Evolutionary conservation across 352 stramenopile species (phyloP).

Genomic region (Phytopythium chamaehyphon): DNA sequence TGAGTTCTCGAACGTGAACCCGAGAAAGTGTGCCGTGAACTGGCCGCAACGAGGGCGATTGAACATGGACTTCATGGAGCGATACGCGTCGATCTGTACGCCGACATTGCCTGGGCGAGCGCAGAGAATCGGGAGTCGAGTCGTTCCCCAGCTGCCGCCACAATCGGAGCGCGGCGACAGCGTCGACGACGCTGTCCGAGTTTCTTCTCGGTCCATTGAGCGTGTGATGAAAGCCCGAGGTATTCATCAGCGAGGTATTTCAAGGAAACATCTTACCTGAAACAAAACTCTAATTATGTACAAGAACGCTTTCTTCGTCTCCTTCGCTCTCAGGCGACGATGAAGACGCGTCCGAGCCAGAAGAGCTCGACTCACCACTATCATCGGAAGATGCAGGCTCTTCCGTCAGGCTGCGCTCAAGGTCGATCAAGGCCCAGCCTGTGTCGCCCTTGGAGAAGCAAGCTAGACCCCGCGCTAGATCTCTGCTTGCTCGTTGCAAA

Average conservation of each 20-base stretch:
- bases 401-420: conserved; percentile 58
- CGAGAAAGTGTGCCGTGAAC: conserved; percentile 72
- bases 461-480: conserved; percentile 23
- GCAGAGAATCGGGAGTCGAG: conserved; percentile 45
- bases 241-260: background rate
- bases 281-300: background rate
- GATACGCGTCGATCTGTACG: conserved; percentile 72
- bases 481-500: conserved; percentile 29
- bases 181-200: conserved; percentile 10
- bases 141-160: conserved; percentile 7
- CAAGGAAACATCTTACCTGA: background rate
- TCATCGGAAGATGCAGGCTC: conserved; percentile 17
- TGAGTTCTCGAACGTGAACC: conserved; percentile 54
- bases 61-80: conserved; percentile 45
- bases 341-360: conserved; percentile 16
- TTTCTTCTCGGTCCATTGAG: conserved; percentile 18
- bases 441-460: conserved; percentile 63
- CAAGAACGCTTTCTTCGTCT: conserved; percentile 19
- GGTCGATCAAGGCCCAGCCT: conserved; percentile 71
- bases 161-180: background rate
- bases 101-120: conserved; percentile 70
- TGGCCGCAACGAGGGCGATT: conserved; percentile 46
- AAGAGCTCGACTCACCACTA: conserved; percentile 12
- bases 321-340: conserved; percentile 16
- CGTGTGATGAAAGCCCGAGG: too few species aligned